These are phyloP conservation scores for Pleurotus djamor DNA, from an alignment of 768 basidiomycete genomes.

Conservation along the genomic window DNA sequence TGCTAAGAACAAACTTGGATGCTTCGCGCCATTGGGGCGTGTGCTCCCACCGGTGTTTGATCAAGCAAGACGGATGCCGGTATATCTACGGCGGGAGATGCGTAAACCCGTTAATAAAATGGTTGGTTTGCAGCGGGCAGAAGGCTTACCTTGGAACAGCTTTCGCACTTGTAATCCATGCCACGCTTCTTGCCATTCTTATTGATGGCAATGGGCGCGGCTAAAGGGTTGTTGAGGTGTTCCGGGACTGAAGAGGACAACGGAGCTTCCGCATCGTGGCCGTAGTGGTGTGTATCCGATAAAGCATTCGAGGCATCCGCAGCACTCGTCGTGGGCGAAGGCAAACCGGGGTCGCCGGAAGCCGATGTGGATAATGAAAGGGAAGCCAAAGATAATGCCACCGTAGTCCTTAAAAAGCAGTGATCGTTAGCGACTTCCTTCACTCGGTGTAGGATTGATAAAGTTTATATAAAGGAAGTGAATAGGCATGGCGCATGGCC, in stretches of 20 bases:
- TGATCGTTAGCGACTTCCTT: too few relatives aligned
- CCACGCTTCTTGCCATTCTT: slow-evolving; percentile 74
- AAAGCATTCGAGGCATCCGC: slow-evolving; percentile 28
- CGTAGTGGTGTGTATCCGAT: neutral
- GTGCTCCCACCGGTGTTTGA: slow-evolving; percentile 99
- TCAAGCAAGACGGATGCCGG: slow-evolving; percentile 90
- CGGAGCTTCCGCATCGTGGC: neutral
- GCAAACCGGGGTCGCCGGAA: slow-evolving; percentile 8
- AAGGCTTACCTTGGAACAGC: slow-evolving; percentile 78
- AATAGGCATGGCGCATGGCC: too few relatives aligned
- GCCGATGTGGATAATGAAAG: slow-evolving; percentile 34
- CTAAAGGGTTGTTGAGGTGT: slow-evolving; percentile 10
- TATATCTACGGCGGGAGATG: slow-evolving; percentile 52
- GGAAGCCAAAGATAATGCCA: slow-evolving; percentile 41
- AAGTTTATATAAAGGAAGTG: too few relatives aligned
- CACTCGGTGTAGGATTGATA: too few relatives aligned
- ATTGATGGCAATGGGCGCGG: slow-evolving; percentile 18
- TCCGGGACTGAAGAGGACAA: slow-evolving; percentile 8
- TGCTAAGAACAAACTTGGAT: slow-evolving; percentile 84
- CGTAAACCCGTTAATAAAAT: too few relatives aligned
- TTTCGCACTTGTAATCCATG: slow-evolving; percentile 88
- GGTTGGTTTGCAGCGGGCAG: too few relatives aligned
- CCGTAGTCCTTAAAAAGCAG: slow-evolving; percentile 17
- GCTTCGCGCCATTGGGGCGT: slow-evolving; percentile 96
- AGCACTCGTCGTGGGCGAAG: slow-evolving; percentile 14